Percentiles rank a stretch among this genome's conserved stretches.
phyloP scores from a whole-genome alignment of 2,329 filamentous ascomycete genomes.

The Xylariomycetidae sp. region DNA sequence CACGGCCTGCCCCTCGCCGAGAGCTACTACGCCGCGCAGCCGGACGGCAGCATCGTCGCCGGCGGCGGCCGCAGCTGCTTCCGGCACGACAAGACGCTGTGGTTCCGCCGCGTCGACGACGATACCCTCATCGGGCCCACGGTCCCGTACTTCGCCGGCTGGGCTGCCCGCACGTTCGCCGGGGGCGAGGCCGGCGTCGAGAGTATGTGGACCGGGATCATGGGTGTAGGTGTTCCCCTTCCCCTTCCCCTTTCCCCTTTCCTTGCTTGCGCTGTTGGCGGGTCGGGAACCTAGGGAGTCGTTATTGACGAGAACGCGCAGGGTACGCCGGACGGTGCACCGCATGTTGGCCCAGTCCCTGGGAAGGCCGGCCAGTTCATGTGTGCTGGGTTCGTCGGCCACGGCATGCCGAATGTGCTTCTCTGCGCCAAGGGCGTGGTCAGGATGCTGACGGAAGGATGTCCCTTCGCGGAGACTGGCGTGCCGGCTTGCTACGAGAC shows the following conservation, averaged over 20 bases:
- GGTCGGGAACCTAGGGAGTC: not conserved
- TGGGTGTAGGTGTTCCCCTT: slow-evolving; percentile 15
- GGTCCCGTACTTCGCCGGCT: slow-evolving; percentile 37
- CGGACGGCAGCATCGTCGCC: slow-evolving; percentile 38
- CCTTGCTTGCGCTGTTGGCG: not conserved
- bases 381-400: slow-evolving; percentile 20
- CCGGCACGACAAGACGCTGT: slow-evolving; percentile 27
- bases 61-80: slow-evolving; percentile 28
- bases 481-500: slow-evolving; percentile 19
- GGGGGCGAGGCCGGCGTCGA: no score
- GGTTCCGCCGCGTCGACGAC: slow-evolving; percentile 43
- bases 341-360: slow-evolving; percentile 19
- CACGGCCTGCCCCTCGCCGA: no score
- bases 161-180: slow-evolving; percentile 40
- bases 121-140: slow-evolving; percentile 35
- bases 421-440: slow-evolving; percentile 17
- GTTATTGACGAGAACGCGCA: slow-evolving; percentile 3
- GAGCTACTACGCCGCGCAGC: slow-evolving; percentile 25
- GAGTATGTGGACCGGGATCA: slow-evolving; percentile 29
- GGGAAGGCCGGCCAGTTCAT: slow-evolving; percentile 15
- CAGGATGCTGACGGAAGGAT: slow-evolving; percentile 14
- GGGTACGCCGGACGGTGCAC: slow-evolving; percentile 16
- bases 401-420: slow-evolving; percentile 21
- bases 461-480: slow-evolving; percentile 16
- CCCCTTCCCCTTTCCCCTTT: not conserved